Base-by-base conservation (phyloP, 108 stramenopile species). In the Nitzschia sp. region DNA sequence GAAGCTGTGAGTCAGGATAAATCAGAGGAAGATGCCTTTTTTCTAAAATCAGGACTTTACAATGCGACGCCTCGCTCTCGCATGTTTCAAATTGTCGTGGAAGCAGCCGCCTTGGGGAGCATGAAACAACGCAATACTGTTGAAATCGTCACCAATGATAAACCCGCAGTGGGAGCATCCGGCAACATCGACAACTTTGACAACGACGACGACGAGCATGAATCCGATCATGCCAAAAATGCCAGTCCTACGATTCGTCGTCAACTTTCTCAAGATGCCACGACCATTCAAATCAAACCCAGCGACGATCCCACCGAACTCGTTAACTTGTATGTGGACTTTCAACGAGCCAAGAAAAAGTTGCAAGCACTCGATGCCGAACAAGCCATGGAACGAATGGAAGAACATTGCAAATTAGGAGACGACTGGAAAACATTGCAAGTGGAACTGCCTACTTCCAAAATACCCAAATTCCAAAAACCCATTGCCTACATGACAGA, bases 51-150 rank as follows among this genome's bases (percentile, higher is more conserved):
- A 19, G 47, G 66, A 13, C 33, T 49, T 17, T 32, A 35, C 19
- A 31, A 13, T 4, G 13, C 6, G 17, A 38, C 59, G 4, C 23
- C 19, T 5, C 49, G 53, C 31, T 66, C 66, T 15, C 19, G 3
- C 24, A 23, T 54, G 46, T 49, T 66, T 34, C 66, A 47, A 35
- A 24, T 36, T 66, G 34, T 46, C 33, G 23, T 23, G 1, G 66
- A 66, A 54, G 66, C 66, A 11, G 66, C 66, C 1, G 66, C 66
- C 32, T 30, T 66, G 53, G 66, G 66, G 5, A 21, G 35, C 59
- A 61, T 61, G 28, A 11, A 35, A 23, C 9, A n/a, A 21, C 5
- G 19, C 3, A 38, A 35, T 11, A 21, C 11, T 2, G 15, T 24
- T 8, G 28, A 38, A 3, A 61, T 61, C 23, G 59, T 61, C n/a